Conservation (phyloP, 2,329 filamentous ascomycete genomes). For the Diplodia sapinea region DNA sequence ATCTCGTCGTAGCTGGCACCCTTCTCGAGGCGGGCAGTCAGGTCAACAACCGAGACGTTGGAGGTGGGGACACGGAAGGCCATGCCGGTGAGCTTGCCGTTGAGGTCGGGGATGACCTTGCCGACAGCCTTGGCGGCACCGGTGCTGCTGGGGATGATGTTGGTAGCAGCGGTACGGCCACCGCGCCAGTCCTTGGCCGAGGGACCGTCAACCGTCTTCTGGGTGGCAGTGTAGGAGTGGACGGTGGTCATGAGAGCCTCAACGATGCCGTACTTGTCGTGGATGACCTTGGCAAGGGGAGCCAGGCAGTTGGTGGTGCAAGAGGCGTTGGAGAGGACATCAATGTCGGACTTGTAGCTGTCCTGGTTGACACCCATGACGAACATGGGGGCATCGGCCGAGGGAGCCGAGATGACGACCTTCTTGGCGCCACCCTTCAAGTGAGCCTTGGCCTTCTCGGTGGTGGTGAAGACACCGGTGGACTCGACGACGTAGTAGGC, state of each 20-base stretch:
- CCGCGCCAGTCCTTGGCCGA: constrained; percentile 99
- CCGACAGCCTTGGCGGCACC: constrained; percentile 99
- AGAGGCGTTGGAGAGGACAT: constrained; percentile 98
- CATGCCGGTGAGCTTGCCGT: constrained; percentile 99
- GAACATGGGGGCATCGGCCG: constrained; percentile 98
- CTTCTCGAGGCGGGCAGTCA: constrained; percentile 95
- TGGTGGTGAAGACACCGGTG: constrained; percentile 99
- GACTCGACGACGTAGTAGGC: constrained; percentile 97
- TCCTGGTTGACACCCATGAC: constrained; percentile 99
- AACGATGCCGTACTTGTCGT: constrained; percentile 97
- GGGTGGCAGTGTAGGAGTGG: constrained; percentile 99
- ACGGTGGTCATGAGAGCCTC: constrained; percentile 99
- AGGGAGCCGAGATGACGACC: constrained; percentile 83
- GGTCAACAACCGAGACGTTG: constrained; percentile 99
- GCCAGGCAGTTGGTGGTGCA: constrained; percentile 99
- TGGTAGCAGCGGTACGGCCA: constrained; percentile 97
- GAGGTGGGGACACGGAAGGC: constrained; percentile 97
- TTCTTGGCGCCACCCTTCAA: constrained; percentile 98
- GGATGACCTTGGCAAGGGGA: constrained; percentile 97
- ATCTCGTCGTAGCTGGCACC: constrained; percentile 85
- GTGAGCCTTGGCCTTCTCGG: constrained; percentile 91
- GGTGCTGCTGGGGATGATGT: constrained; percentile 99
- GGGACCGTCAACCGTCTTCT: constrained; percentile 98
- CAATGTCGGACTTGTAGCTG: constrained; percentile 85
- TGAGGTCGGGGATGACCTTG: constrained; percentile 97